Evolutionary conservation across 2,329 filamentous ascomycete genomes (phyloP), one percentile per base, ranked within the genome.

Genomic region (Venturia aucupariae): DNA sequence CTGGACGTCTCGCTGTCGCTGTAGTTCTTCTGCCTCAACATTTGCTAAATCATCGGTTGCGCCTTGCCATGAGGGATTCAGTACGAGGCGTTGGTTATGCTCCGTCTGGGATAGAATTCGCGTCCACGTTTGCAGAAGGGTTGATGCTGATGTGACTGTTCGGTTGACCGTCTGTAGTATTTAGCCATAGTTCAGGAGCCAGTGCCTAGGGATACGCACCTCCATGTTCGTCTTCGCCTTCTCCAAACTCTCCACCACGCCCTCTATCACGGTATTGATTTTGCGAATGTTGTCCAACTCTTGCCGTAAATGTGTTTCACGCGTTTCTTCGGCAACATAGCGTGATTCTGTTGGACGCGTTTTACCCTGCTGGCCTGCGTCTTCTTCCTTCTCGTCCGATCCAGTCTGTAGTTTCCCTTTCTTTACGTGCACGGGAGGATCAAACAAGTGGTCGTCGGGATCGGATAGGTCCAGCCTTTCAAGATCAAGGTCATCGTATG

Each of bases 41-140:
- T 96, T 91, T n/a, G 85, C 82, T 46, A 96, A 77, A 76, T 99
- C 94, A 71, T 92, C 86, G 4, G 86, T 90, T 35, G 92, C 90
- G 65, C 94, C 94, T 72, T 93, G 88, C 92, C 93, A 99, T 65
- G 86, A 81, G 1, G 91, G 90, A 72, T 96, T 89, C 57, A 97
- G 82, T 55, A 99, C 88, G 61, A 99, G 80, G 30, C 94, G 87
- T 75, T 97, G 92, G 73, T 96, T 97, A 77, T 99, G 94, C 76
- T 99, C 94, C 4, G 94, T 97, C 76, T 99, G 94, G 7, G 91
- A 94, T 15, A 99, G 84, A 68, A 99, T 97, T 62, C 92, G 87
- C 10, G 92, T 96, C 93, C 93, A 99, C 19, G 92, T 96, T 71
- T 95, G 92, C 39, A 99, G 86, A 17, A 99, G 84, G 1, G 89